Base-by-base conservation (phyloP, 2,329 filamentous ascomycete genomes). In the Eurotiales sp. region DNA sequence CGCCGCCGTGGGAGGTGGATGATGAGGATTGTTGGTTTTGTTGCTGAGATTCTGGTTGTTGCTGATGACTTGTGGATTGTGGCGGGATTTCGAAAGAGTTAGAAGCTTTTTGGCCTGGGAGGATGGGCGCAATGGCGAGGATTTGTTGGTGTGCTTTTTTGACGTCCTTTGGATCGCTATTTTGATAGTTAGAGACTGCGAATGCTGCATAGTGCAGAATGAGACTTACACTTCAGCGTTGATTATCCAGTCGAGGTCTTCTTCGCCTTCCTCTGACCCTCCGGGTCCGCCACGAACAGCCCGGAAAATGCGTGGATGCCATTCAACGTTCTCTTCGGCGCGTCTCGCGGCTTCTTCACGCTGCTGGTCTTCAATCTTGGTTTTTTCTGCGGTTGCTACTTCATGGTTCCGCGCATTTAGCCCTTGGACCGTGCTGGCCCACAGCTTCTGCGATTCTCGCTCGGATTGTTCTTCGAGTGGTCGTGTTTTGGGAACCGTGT, bases 241-340 rank as follows among this genome's bases (percentile, higher is more conserved):
- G 63, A 99, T 88, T 63, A 97, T 91, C 89, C 90, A 99, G 70
- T 97, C 93, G 25, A 99, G 74, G 58, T 88, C 89, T 65, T 95
- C 90, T 67, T 95, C 88, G 23, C 88, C 88, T 65, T 92, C 85
- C 56, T 93, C 88, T 3, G 79, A 66, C 1, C 84, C 85, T 27
- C 85, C 86, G 1, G 84, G 83, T 1, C 85, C 87, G 21, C 84
- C 84, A 40, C 81, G 79, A 10, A 95, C 86, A 43, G 75, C 74
- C 54, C 90, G 82, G 77, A 99, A 99, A 11, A 97, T 79, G 56
- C 85, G 84, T 1, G 93, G 92, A 29, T 84, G 82, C 93, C 93
- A 99, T 57, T 95, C 89, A 7, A 90, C 75, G 11, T 86, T 86
- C 10, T 91, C 84, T 43, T 90, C 86, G 27, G 81, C 81, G 61